Conservation (phyloP, 176 grass and related monocot species). For the Juncus inflexus region DNA sequence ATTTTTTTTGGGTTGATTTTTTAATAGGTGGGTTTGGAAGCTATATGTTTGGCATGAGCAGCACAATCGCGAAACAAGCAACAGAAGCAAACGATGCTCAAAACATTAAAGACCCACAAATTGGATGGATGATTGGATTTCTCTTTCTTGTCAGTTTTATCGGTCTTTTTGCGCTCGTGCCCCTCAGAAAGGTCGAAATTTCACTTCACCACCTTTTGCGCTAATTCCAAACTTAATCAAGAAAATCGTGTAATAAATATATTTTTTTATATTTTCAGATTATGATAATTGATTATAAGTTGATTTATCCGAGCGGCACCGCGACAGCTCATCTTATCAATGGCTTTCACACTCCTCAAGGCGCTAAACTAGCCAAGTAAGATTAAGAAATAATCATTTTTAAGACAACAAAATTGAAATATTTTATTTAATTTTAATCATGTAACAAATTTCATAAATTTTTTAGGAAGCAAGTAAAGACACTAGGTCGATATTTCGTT, state of each 20-base stretch:
- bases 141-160: slow-evolving; percentile 87
- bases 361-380: slow-evolving; percentile 77
- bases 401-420: not conserved
- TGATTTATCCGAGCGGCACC: slow-evolving; percentile 73
- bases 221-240: slow-evolving; percentile 7
- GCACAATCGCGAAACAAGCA: slow-evolving; percentile 52
- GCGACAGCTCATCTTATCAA: slow-evolving; percentile 84
- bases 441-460: not conserved
- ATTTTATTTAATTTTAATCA: not conserved
- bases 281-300: slow-evolving; percentile 90
- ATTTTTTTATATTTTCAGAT: slow-evolving; percentile 44
- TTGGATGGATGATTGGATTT: slow-evolving; percentile 93
- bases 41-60: slow-evolving; percentile 86
- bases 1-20: slow-evolving; percentile 1
- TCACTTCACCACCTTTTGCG: slow-evolving; percentile 13
- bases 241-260: not conserved
- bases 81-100: slow-evolving; percentile 53
- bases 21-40: slow-evolving; percentile 84
- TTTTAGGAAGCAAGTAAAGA: slow-evolving; percentile 88
- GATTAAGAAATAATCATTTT: not conserved
- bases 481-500: slow-evolving; percentile 60
- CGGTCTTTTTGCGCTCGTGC: slow-evolving; percentile 76
- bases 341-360: slow-evolving; percentile 75
- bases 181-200: slow-evolving; percentile 71
- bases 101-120: slow-evolving; percentile 68